Evolutionary conservation across 169 alveolate species (phyloP).

Genomic region (Plasmodium adleri): DNA sequence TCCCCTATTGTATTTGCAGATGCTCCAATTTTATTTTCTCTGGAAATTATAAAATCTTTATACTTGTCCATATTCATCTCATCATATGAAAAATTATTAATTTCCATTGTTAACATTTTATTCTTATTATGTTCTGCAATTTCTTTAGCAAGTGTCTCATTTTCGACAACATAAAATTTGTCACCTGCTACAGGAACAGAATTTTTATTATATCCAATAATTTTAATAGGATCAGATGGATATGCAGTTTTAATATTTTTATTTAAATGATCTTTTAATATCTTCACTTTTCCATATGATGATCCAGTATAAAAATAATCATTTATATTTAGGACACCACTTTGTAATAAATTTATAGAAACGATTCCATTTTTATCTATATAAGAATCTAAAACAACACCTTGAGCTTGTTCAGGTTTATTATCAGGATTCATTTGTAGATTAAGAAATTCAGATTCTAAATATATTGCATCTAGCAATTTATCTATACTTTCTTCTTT

Average conservation of each 20-base stretch:
- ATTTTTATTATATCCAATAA: constrained; percentile 58
- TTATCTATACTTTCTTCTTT: constrained; percentile 33
- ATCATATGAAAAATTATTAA: constrained; percentile 4
- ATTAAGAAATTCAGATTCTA: constrained; percentile 61
- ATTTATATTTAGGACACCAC: constrained; percentile 29
- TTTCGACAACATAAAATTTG: constrained; percentile 35
- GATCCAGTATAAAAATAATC: constrained; percentile 69
- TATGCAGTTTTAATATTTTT: constrained; percentile 57
- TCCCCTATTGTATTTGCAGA: neutral
- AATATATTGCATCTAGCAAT: constrained; percentile 55
- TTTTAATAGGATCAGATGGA: constrained; percentile 62
- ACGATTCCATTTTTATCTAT: constrained; percentile 62
- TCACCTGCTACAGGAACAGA: constrained; percentile 64
- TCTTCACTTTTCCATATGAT: constrained; percentile 49
- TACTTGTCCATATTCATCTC: constrained; percentile 7
- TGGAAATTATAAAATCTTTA: constrained; percentile 10
- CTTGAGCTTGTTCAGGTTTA: constrained; percentile 4
- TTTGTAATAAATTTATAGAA: constrained; percentile 57
- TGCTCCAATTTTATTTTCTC: neutral
- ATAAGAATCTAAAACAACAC: constrained; percentile 62
- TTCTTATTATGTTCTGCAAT: constrained; percentile 42
- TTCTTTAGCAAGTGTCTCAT: constrained; percentile 31
- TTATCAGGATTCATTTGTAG: neutral
- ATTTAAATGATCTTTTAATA: constrained; percentile 44
- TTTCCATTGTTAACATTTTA: neutral